A percentile compares a stretch with the other conserved stretches of the same genome.
Evolutionary conservation across 1,284 basidiomycete species (phyloP).

Genomic region (Peniophora sp.): DNA sequence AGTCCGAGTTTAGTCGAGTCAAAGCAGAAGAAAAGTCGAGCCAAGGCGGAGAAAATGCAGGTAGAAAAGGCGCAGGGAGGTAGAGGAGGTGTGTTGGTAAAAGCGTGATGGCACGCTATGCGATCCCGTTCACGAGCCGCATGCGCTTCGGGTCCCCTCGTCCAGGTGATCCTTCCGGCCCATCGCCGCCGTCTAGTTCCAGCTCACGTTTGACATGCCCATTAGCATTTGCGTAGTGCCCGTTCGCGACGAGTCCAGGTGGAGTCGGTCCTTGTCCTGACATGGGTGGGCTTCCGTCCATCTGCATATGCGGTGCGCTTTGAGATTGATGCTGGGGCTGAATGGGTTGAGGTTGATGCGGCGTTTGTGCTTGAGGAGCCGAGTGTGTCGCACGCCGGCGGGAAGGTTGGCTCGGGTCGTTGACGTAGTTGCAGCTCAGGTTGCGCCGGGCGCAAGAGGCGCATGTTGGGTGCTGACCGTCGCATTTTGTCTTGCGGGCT

Average conservation of each 20-base stretch:
- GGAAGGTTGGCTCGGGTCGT: conserved; percentile 34
- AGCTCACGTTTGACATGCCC: no score
- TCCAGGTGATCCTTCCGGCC: no score
- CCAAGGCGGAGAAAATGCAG: not conserved
- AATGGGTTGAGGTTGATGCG: no score
- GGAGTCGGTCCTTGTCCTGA: not conserved
- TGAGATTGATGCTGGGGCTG: no score
- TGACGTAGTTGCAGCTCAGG: conserved; percentile 70
- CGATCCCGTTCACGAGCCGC: not conserved
- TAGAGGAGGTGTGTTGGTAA: not conserved
- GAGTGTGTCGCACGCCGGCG: conserved; percentile 3
- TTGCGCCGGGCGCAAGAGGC: conserved; percentile 68
- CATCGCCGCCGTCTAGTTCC: no score
- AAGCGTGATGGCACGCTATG: not conserved
- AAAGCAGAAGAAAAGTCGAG: not conserved
- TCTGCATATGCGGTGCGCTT: no score
- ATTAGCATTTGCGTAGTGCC: no score
- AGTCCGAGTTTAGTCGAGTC: not conserved
- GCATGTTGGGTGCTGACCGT: conserved; percentile 71
- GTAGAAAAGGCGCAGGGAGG: not conserved
- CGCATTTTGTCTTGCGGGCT: conserved; percentile 82
- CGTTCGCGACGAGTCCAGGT: not conserved
- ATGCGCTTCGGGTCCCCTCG: not conserved
- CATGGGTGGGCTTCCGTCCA: not conserved
- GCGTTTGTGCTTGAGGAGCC: not conserved